Base-by-base conservation (phyloP, 1,139 yeast genomes). In the Saccharomyces hybrid region DNA sequence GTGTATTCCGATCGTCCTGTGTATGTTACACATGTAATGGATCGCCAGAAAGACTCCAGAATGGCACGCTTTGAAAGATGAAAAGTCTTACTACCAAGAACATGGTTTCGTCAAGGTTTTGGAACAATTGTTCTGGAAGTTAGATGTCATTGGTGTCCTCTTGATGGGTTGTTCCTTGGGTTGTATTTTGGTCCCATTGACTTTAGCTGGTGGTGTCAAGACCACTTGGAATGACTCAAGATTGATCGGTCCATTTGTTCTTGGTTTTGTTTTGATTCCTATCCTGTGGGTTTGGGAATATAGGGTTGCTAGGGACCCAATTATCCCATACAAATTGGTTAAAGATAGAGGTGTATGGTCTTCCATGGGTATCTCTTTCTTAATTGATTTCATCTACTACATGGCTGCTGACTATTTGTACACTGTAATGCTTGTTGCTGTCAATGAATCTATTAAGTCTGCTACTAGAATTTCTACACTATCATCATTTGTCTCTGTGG, bases 321-420 rank as follows among this genome's bases (percentile, higher is more conserved):
- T 63, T 47, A 55, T 61, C 2, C 88, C 89, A 23, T 73, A 75
- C 62, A 64, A 72, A 27, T 74, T 82, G 59, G 66, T 84, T 68
- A 78, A 71, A 57, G 84, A 83, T 65, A 76, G 87, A 60, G 85
- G 86, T 59, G 81, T 84, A 23, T 79, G 81, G 72, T 78, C 84
- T 61, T 83, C 87, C 62, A 59, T 78, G 48, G 60, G 70, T 50
- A 77, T 84, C 59, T 86, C 80, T 28, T 68, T 81, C 55, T 70
- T 80, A 56, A 76, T 81, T 61, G 75, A 82, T 68, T 76, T 81
- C 63, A 70, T 80, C 50, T 83, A 84, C 83, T 78, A 79, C 70
- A 79, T 83, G 83, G 87, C 84, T 58, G 84, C 83, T 63, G 86
- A 81, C 61, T 84, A 73, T 67, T 73, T 84, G 76, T 83, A 79